Percentiles rank a stretch among this genome's conserved stretches.
These are phyloP conservation scores for Starmerella vaccinii DNA, from an alignment of 805 yeast species.

Conservation along the genomic window DNA sequence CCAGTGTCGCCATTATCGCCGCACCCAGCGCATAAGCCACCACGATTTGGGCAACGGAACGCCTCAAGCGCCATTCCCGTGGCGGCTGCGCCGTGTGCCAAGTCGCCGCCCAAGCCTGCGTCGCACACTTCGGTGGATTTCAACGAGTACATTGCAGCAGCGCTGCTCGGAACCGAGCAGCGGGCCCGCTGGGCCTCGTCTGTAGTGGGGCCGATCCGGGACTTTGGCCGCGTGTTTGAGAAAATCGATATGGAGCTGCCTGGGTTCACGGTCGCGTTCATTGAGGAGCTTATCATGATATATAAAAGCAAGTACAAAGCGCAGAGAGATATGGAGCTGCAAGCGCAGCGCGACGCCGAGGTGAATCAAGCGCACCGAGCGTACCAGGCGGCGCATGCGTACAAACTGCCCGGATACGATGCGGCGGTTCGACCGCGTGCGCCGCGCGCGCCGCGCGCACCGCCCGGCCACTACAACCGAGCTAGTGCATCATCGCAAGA, in stretches of 20 bases:
- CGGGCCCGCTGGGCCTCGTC: background rate
- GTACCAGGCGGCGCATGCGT: no score
- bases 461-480: background rate
- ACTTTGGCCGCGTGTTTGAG: conserved; percentile 35
- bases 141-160: background rate
- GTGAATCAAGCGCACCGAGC: no score
- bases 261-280: conserved; percentile 55
- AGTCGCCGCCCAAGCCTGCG: background rate
- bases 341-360: background rate
- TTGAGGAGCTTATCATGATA: conserved; percentile 43
- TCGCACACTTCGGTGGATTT: background rate
- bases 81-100: background rate
- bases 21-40: no score
- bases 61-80: background rate
- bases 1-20: no score
- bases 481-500: no score
- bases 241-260: conserved; percentile 44
- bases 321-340: background rate
- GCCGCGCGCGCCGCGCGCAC: no score
- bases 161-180: background rate
- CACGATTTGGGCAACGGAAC: no score
- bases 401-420: no score
- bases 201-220: conserved; percentile 33
- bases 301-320: background rate
- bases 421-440: no score